Evolutionary conservation across 441 rosid genomes (phyloP), one percentile per base, ranked within the genome.

Genomic region (Rhodomyrtus psidioides): DNA sequence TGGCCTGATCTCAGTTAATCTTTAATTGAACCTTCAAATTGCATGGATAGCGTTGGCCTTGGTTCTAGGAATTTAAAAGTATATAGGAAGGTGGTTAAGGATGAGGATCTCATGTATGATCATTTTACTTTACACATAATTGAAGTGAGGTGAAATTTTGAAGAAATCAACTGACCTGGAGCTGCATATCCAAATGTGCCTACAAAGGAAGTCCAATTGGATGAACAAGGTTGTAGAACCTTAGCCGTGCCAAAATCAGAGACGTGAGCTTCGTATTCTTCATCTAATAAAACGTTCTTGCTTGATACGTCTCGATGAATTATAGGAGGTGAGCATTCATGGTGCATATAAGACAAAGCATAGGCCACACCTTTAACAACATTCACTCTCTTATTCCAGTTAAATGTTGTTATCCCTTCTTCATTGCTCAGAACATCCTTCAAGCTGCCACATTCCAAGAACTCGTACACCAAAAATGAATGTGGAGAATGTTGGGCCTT

Each of bases 331-430:
- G 51, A 83, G 59, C 90, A 87, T 13, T 90, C 95, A 89, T 90
- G 86, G 83, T 89, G 92, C 89, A 91, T 49, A 49, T 91, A 91
- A 34, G 85, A 85, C 23, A 91, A 70, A 34, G 90, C 93, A 82
- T 82, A 75, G 76, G 91, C 89, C 28, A 89, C 83, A 2, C 89
- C 90, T 42, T 85, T 90, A 3, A 90, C 28, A 6, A 88, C 54
- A 14, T 85, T 90, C 55, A 90, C 55, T 55, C 91, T 88, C 44
- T 82, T 88, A n/a, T 39, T 3, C 93, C 90, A 91, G 15, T 85
- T 85, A 87, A 90, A 39, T 39, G 53, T 42, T 60, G 9, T 86
- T 1, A 91, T 84, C 42, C 15, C 34, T 4, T 34, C 34, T 34
- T 34, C 34, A 34, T 34, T 34, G 34, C 34, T 34, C 34, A 34